Evolutionary conservation across 257 asterid species (phyloP).

Genomic region (Galeopsis tetrahit): DNA sequence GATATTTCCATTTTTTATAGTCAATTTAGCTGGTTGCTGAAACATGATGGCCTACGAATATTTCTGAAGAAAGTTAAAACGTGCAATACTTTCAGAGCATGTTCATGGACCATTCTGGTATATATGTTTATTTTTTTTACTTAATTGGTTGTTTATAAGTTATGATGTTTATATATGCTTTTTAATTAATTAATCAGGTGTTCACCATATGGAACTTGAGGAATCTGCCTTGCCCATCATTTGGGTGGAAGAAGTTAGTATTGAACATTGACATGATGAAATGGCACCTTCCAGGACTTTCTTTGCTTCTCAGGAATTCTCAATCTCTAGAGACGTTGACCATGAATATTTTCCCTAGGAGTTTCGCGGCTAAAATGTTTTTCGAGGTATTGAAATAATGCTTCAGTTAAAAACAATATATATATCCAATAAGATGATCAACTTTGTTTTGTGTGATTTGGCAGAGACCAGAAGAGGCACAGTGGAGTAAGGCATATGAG

Average conservation of each 20-base stretch:
- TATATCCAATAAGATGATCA: not conserved
- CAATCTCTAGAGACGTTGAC: constrained; percentile 17
- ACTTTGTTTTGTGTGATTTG: not conserved
- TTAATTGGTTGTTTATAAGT: too few relatives aligned
- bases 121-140: too few relatives aligned
- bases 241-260: constrained; percentile 25
- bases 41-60: not conserved
- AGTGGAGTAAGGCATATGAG: not conserved
- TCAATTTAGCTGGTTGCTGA: not conserved
- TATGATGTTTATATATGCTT: too few relatives aligned
- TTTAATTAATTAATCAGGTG: too few relatives aligned
- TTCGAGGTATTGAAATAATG: not conserved
- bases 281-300: constrained; percentile 42
- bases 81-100: constrained; percentile 24
- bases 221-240: constrained; percentile 21
- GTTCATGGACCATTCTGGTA: constrained; percentile 25
- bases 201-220: constrained; percentile 32
- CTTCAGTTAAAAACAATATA: not conserved
- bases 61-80: constrained; percentile 11
- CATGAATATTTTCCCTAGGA: not conserved
- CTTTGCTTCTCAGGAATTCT: constrained; percentile 32
- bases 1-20: constrained; percentile 18
- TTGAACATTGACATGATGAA: constrained; percentile 8
- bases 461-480: not conserved
- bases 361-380: not conserved